Conservation (phyloP, 805 yeast species). For the Cyberlindnera samutprakarnensis region DNA sequence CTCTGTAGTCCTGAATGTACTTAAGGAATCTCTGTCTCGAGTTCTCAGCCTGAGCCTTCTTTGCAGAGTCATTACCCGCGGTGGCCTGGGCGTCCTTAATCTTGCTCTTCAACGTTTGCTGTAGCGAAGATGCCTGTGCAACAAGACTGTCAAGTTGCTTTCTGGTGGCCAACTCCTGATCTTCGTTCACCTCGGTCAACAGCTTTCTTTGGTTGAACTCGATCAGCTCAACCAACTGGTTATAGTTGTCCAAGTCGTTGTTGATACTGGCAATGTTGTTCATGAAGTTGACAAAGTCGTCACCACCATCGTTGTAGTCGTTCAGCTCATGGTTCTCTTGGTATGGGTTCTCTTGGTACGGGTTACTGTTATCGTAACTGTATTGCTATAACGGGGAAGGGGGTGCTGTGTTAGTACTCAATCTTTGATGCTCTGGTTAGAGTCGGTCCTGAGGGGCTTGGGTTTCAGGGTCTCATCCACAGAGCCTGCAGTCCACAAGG, state of each 20-base stretch:
- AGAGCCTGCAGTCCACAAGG: too few species aligned
- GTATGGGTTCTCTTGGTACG: constrained; percentile 21
- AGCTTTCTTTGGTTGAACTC: constrained; percentile 65
- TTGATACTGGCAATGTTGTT: constrained; percentile 61
- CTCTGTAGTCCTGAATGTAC: constrained; percentile 79
- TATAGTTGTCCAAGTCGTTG: constrained; percentile 61
- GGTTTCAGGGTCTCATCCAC: too few species aligned
- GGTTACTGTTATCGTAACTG: constrained; percentile 21
- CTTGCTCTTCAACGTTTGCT: constrained; percentile 63
- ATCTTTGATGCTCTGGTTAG: too few species aligned
- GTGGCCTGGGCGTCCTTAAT: constrained; percentile 71
- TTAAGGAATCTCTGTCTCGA: constrained; percentile 78
- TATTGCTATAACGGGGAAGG: constrained; percentile 5
- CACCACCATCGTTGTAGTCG: constrained; percentile 22
- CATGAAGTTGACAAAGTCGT: constrained; percentile 61
- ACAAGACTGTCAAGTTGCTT: constrained; percentile 71
- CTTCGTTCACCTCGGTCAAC: constrained; percentile 65
- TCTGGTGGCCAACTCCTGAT: constrained; percentile 60
- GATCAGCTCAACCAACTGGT: constrained; percentile 58
- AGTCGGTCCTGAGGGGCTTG: too few species aligned
- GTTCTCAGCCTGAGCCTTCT: constrained; percentile 85
- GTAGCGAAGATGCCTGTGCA: constrained; percentile 73
- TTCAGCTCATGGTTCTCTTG: constrained; percentile 18
- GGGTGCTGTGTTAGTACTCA: too few species aligned
- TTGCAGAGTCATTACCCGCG: constrained; percentile 67